Conservation (phyloP, 257 asterid genomes). For the Henckelia pumila region DNA sequence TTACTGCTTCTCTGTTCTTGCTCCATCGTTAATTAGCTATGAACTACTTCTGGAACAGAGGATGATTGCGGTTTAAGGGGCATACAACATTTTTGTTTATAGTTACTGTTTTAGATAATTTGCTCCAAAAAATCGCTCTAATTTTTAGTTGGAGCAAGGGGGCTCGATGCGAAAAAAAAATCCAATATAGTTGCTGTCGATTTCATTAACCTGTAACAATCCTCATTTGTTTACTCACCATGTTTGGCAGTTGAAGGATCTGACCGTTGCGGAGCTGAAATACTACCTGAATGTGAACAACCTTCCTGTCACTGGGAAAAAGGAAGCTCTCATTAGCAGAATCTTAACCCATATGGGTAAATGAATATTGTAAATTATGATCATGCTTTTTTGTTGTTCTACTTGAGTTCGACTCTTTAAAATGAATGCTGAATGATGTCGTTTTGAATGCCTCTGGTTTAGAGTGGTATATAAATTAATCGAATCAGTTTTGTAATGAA, state of each 20-base stretch:
- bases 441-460: too few species aligned
- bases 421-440: too few species aligned
- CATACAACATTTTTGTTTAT: too few species aligned
- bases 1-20: neutral
- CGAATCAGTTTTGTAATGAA: too few species aligned
- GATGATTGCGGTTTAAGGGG: too few species aligned
- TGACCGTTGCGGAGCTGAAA: constrained; percentile 76
- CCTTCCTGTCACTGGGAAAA: constrained; percentile 68
- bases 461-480: too few species aligned
- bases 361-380: constrained; percentile 22
- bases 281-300: constrained; percentile 55
- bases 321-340: constrained; percentile 72
- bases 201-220: too few species aligned
- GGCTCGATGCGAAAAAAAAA: too few species aligned
- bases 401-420: neutral
- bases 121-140: too few species aligned
- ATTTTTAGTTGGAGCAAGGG: too few species aligned
- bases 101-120: too few species aligned
- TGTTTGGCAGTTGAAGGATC: constrained; percentile 76
- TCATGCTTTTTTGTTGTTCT: neutral
- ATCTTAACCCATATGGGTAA: constrained; percentile 84
- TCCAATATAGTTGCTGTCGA: too few species aligned
- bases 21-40: neutral
- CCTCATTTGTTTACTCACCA: neutral
- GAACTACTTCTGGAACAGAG: neutral